These are phyloP conservation scores for Naganishia cerealis DNA, from an alignment of 1,284 basidiomycete genomes.

Conservation along the genomic window DNA sequence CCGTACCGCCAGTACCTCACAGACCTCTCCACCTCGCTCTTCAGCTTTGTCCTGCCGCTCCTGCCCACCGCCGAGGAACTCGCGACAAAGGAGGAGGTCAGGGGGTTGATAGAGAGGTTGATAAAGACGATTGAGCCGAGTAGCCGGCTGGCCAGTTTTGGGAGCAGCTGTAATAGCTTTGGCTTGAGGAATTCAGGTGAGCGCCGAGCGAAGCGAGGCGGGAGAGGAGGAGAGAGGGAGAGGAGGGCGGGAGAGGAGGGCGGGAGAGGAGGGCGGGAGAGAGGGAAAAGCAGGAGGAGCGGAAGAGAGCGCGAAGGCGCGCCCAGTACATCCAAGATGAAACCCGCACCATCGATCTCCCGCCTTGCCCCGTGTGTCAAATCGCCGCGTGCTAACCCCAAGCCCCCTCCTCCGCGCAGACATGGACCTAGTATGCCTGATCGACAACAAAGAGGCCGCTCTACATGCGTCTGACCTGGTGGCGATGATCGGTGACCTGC, in stretches of 20 bases:
- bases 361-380: slow-evolving; percentile 32
- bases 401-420: slow-evolving; percentile 59
- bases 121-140: slow-evolving; percentile 92
- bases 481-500: slow-evolving; percentile 85
- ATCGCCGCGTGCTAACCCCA: slow-evolving; percentile 18
- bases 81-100: slow-evolving; percentile 90
- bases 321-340: too few species aligned
- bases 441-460: slow-evolving; percentile 69
- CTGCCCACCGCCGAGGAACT: slow-evolving; percentile 85
- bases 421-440: slow-evolving; percentile 97
- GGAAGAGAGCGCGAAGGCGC: too few species aligned
- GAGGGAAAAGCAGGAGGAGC: slow-evolving; percentile 16
- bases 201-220: slow-evolving; percentile 16
- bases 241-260: slow-evolving; percentile 9
- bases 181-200: slow-evolving; percentile 89
- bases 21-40: slow-evolving; percentile 54
- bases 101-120: slow-evolving; percentile 88
- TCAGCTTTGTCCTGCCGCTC: slow-evolving; percentile 75
- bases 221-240: slow-evolving; percentile 6
- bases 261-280: slow-evolving; percentile 32
- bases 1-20: slow-evolving; percentile 51
- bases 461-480: slow-evolving; percentile 84
- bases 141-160: slow-evolving; percentile 87
- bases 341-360: background rate
- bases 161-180: slow-evolving; percentile 90